A percentile compares a stretch with the other conserved stretches of the same genome.
Evolutionary conservation across 257 asterid species (phyloP).

Genomic region (Leonotis leonurus): DNA sequence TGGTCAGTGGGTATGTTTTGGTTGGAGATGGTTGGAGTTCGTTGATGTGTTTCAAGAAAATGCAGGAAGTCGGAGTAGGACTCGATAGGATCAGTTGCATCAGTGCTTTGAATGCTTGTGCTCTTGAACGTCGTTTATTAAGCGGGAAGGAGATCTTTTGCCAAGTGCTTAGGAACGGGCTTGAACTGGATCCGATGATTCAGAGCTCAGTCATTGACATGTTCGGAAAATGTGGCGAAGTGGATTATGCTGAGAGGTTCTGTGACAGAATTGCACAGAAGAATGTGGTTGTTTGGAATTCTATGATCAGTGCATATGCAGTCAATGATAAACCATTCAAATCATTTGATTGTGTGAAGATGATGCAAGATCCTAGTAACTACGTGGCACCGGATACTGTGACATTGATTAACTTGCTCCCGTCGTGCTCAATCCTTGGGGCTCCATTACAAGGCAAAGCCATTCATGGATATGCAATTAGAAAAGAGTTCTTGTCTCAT

Average conservation of each 20-base stretch:
- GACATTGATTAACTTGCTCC: slow-evolving; percentile 61
- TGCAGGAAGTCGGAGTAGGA: slow-evolving; percentile 30
- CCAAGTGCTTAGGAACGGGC: slow-evolving; percentile 37
- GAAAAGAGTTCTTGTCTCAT: slow-evolving; percentile 35
- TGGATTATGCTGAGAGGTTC: slow-evolving; percentile 43
- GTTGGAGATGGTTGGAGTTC: slow-evolving; percentile 40
- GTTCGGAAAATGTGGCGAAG: slow-evolving; percentile 55
- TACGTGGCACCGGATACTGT: slow-evolving; percentile 38
- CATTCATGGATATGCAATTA: slow-evolving; percentile 47
- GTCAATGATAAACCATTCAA: slow-evolving; percentile 21
- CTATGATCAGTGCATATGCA: slow-evolving; percentile 45
- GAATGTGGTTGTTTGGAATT: slow-evolving; percentile 52
- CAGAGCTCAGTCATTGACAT: slow-evolving; percentile 51
- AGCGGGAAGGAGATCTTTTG: slow-evolving; percentile 54
- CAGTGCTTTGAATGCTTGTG: slow-evolving; percentile 46
- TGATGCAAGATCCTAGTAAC: slow-evolving; percentile 30
- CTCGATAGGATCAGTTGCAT: slow-evolving; percentile 43
- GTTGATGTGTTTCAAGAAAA: slow-evolving; percentile 30
- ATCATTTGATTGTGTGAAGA: slow-evolving; percentile 35
- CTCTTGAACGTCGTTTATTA: slow-evolving; percentile 18
- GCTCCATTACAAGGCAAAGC: slow-evolving; percentile 36
- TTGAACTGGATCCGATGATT: slow-evolving; percentile 47
- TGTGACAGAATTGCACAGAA: slow-evolving; percentile 27
- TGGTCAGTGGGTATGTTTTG: slow-evolving; percentile 48
- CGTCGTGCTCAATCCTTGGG: slow-evolving; percentile 37